Evolutionary conservation across 2,329 filamentous ascomycete genomes (phyloP).

Genomic region (Aspergillus pseudonomiae): DNA sequence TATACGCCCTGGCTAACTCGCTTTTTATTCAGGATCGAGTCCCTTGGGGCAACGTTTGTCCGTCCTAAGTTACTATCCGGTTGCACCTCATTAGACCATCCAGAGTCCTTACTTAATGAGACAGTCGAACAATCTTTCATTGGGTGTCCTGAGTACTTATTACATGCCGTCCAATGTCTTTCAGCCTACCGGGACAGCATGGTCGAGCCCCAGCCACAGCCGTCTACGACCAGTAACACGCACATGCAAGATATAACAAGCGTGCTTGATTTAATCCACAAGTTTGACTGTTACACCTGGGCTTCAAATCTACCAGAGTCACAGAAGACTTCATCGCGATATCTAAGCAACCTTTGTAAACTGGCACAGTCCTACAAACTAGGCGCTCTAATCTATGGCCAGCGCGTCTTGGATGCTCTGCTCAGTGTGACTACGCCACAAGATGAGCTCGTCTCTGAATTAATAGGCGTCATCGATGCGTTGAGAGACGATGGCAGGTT

Average conservation of each 20-base stretch:
- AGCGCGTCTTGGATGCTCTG: constrained; percentile 34
- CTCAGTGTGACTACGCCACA: constrained; percentile 15
- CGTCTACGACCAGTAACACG: constrained; percentile 1
- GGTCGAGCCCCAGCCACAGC: constrained; percentile 8
- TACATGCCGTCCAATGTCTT: constrained; percentile 32
- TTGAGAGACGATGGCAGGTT: constrained; percentile 28
- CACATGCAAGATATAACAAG: constrained; percentile 17
- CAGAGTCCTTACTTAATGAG: constrained; percentile 25
- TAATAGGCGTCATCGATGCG: constrained; percentile 28
- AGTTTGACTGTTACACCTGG: constrained; percentile 30
- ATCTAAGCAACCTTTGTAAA: constrained; percentile 26
- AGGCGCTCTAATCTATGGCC: constrained; percentile 35
- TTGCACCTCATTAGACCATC: constrained; percentile 18
- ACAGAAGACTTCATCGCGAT: constrained; percentile 14
- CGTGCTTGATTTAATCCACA: not conserved
- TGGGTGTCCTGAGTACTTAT: constrained; percentile 38
- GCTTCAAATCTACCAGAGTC: constrained; percentile 23
- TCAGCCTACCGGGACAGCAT: constrained; percentile 32
- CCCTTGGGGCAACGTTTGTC: constrained; percentile 36
- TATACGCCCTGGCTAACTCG: not conserved
- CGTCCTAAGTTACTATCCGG: constrained; percentile 35
- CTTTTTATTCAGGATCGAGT: constrained; percentile 32
- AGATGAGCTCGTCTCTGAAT: constrained; percentile 26
- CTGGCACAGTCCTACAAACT: constrained; percentile 34
- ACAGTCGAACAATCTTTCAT: constrained; percentile 39